Base-by-base conservation (phyloP, 805 yeast genomes). In the Starmerella bombi region DNA sequence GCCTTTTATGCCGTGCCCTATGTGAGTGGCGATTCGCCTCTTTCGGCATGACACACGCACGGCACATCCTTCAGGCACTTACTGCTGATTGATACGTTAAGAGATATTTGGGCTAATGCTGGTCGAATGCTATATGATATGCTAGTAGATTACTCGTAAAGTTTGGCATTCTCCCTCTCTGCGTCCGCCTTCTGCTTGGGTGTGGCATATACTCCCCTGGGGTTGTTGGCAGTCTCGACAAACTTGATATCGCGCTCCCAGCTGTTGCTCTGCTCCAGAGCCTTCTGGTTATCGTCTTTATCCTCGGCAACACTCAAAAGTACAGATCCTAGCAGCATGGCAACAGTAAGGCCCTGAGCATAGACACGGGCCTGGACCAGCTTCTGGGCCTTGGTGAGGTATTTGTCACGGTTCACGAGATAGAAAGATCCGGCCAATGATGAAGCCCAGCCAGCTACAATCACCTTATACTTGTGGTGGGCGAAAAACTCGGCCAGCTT, bases 311-410 rank as follows among this genome's bases (percentile, higher is more conserved):
- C 56, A 32, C 53, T 45, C 7, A 54, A 37, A 19, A 52, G 23
- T 20, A 54, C 55, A 7, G 57, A 42, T 15, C 74, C 81, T 41
- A 83, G 60, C 48, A 83, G 65, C 50, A 83, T 64, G 10, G 70
- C 70, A 37, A 84, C 86, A 1, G 93, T 80, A 40, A 80, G 61
- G 49, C 80, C 83, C 62, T 84, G 94, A 7, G 94, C 94, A 57
- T 82, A 83, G 76, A 83, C 83, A 73, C 94, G 78, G 25, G 93
- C 93, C 59, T 80, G 86, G 22, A 80, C 91, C 37, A 81, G 73
- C 60, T 82, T 83, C 64, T 83, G 94, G 3, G 88, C 62, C 48
- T 68, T 69, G 37, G 83, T 72, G 78, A 83, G 70, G 58, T 75
- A 65, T 47, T 74, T 75, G 58, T 83, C 94, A 50, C 71, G 72